Evolutionary conservation across 2,329 filamentous ascomycete species (phyloP), one percentile per base, ranked within the genome.

Genomic region (Fusarium agapanthi): DNA sequence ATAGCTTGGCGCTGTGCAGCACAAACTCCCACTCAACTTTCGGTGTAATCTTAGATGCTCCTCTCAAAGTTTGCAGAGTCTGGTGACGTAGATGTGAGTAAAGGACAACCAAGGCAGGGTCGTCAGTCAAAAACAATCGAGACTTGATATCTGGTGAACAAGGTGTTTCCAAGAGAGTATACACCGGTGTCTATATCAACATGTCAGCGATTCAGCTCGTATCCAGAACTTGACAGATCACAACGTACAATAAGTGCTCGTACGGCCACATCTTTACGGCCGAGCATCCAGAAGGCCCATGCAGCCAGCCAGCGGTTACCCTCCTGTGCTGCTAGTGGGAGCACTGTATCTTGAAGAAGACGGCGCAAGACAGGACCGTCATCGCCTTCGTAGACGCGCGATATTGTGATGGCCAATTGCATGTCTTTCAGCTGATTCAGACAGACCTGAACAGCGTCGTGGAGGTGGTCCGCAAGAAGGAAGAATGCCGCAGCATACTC

Each of bases 401-500:
- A 89, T 24, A 99, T 91, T 13, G 95, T 92, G 67, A 99, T 92
- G 6, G 95, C 96, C 37, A 99, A 89, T 79, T 98, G 95, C 28
- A 96, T 83, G 79, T 99, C 97, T 65, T 93, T 91, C 41, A 98
- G 86, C 79, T 98, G 95, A 69, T 93, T 95, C 20, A 95, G 85
- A 72, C 97, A 94, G 24, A 99, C 91, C 72, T 92, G 93, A 58
- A 96, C 92, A 2, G 96, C 95, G 80, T 97, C 95, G 61, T 92
- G 90, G 2, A 97, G 85, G 77, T 92, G 92, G 73, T 95, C 95
- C 5, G 93, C 97, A 4, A 99, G 87, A 11, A 99, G 86, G 84
- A 99, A 99, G 83, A 98, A 99, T 0, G 96, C 93, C 2, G 95
- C 96, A 7, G 96, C 95, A 78, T 99, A 99, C 82, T 94, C 94